A percentile compares a stretch with the other conserved stretches of the same genome.
Conservation (phyloP, 2,329 filamentous ascomycete species). For the Aspergillus quadricinctus region DNA sequence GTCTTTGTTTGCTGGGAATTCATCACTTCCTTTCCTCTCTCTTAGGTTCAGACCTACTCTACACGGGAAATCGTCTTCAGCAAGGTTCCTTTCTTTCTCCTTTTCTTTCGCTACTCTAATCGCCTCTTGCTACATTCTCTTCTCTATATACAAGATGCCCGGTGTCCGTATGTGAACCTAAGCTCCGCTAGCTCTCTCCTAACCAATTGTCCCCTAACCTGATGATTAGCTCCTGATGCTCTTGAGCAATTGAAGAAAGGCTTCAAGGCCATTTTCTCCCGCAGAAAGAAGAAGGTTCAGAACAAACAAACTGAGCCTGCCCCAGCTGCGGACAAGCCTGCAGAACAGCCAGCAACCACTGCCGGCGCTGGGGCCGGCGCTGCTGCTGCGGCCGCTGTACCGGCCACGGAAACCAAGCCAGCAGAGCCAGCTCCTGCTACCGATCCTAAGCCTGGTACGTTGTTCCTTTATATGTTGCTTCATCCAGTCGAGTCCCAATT, state of each 20-base stretch:
- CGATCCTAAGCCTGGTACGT: conserved; percentile 15
- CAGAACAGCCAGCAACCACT: conserved; percentile 8
- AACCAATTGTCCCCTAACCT: neutral
- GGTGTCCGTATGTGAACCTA: conserved; percentile 28
- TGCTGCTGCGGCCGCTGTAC: conserved; percentile 3
- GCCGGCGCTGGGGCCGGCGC: conserved; percentile 7
- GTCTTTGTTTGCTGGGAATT: neutral
- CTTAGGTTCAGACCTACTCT: neutral
- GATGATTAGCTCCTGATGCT: conserved; percentile 25
- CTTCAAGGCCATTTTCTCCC: conserved; percentile 29
- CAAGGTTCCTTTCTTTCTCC: neutral
- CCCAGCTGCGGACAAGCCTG: conserved; percentile 9
- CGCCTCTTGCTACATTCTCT: neutral
- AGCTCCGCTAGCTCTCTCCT: neutral
- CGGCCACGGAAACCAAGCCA: conserved; percentile 1
- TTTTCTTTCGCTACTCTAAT: neutral
- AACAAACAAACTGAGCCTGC: conserved; percentile 6
- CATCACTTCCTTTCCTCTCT: neutral
- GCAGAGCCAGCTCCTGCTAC: conserved; percentile 5
- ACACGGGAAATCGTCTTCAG: neutral
- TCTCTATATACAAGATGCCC: conserved; percentile 19
- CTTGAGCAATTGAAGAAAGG: conserved; percentile 31
- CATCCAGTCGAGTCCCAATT: neutral
- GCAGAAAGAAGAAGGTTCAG: conserved; percentile 25
- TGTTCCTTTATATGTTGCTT: neutral